Conservation (phyloP, 768 basidiomycete species). For the Suillus brevipes region DNA sequence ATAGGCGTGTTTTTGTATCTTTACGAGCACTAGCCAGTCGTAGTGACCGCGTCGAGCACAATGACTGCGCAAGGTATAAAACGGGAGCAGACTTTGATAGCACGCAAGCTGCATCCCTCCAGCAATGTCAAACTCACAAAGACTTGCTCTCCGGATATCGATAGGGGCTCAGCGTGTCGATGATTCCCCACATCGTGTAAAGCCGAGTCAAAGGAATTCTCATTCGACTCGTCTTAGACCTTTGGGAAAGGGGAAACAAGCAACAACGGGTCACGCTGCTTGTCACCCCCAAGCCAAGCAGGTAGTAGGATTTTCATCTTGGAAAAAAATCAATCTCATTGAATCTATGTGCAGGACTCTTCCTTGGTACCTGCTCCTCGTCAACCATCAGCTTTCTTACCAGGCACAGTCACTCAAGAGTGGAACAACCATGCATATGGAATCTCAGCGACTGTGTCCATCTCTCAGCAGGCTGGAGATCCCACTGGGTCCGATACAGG, state of each 20-base stretch:
- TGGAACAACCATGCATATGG: background rate
- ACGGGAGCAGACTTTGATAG: background rate
- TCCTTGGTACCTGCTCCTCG: background rate
- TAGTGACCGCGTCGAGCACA: constrained; percentile 2
- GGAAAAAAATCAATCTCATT: background rate
- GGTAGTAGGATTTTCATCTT: background rate
- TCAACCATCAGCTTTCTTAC: background rate
- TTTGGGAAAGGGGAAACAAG: background rate
- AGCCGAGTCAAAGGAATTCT: background rate
- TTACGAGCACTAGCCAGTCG: background rate
- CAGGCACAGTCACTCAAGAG: background rate
- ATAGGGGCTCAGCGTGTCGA: background rate
- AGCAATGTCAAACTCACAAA: background rate
- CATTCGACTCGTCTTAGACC: background rate
- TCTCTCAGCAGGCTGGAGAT: background rate
- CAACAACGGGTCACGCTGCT: background rate
- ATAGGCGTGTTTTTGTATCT: background rate
- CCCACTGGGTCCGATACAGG: background rate
- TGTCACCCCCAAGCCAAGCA: background rate
- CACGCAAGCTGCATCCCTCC: too few species aligned
- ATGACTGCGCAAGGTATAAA: background rate
- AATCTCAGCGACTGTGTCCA: background rate
- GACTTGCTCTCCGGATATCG: background rate
- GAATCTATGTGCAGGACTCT: background rate
- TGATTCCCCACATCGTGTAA: background rate